Evolutionary conservation across 2,329 filamentous ascomycete species (phyloP).

Genomic region (Trichoderma koningii): DNA sequence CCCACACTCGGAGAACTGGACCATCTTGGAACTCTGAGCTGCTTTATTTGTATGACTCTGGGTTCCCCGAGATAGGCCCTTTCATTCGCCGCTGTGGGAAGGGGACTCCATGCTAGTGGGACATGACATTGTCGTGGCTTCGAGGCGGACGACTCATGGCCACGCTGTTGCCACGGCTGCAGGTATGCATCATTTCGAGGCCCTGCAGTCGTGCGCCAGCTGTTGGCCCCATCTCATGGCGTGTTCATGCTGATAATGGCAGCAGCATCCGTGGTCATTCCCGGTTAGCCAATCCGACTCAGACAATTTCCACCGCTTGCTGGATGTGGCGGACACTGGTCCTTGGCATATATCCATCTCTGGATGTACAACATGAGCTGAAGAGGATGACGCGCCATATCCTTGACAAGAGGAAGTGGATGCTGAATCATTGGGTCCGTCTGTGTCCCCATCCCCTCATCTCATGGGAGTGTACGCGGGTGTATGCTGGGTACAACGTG

Average conservation of each 20-base stretch:
- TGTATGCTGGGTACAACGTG: conserved; percentile 1
- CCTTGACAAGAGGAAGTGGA: conserved; percentile 12
- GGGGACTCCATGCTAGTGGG: conserved; percentile 6
- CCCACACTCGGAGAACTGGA: neutral
- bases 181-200: neutral
- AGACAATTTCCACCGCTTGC: neutral
- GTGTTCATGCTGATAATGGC: neutral
- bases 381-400: conserved; percentile 21
- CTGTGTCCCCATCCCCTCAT: neutral
- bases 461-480: neutral
- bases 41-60: conserved; percentile 4
- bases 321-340: neutral
- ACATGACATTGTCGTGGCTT: conserved; percentile 17
- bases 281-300: conserved; percentile 8
- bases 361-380: conserved; percentile 22
- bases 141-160: neutral
- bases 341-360: conserved; percentile 6
- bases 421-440: conserved; percentile 10
- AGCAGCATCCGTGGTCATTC: neutral
- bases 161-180: neutral
- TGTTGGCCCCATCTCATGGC: neutral
- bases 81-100: neutral
- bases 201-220: neutral
- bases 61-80: neutral
- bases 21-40: conserved; percentile 1